Evolutionary conservation across 352 stramenopile genomes (phyloP).

Genomic region (Pythium chondricola): DNA sequence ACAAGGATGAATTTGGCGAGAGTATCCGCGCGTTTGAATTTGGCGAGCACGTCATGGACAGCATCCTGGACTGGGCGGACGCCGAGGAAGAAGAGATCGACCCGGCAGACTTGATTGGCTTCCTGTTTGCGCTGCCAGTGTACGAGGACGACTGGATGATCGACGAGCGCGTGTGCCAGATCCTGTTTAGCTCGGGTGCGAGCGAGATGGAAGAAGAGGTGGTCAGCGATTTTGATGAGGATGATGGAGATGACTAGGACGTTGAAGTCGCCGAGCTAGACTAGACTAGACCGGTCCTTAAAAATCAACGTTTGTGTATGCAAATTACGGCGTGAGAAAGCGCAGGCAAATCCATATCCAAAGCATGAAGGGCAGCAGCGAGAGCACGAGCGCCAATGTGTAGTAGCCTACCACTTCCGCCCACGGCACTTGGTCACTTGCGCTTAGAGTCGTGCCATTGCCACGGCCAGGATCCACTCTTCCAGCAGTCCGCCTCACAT

Average conservation of each 20-base stretch:
- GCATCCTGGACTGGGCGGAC: constrained; percentile 42
- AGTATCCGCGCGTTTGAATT: constrained; percentile 52
- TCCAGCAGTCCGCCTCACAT: constrained; percentile 10
- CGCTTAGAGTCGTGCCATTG: constrained; percentile 1
- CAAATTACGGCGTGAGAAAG: too few species aligned
- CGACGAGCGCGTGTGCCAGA: constrained; percentile 71
- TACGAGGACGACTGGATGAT: constrained; percentile 75
- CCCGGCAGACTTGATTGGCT: constrained; percentile 50
- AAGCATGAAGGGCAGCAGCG: constrained; percentile 13
- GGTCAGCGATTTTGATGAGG: constrained; percentile 25
- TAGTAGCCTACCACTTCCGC: background rate
- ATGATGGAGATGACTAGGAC: constrained; percentile 11
- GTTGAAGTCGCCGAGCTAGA: constrained; percentile 11
- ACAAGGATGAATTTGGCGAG: constrained; percentile 43
- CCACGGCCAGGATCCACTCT: constrained; percentile 5
- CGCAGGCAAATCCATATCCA: constrained; percentile 21
- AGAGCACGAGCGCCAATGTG: constrained; percentile 1
- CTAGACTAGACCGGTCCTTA: constrained; percentile 10
- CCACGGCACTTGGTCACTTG: too few species aligned
- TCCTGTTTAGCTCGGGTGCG: constrained; percentile 48
- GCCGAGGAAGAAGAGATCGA: constrained; percentile 47
- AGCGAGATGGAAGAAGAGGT: constrained; percentile 20
- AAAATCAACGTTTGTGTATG: background rate
- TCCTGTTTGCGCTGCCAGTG: constrained; percentile 62
- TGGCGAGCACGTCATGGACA: constrained; percentile 39